Conservation (phyloP, 495 filamentous ascomycete genomes). For the Paragyromitra xinjiangensis region DNA sequence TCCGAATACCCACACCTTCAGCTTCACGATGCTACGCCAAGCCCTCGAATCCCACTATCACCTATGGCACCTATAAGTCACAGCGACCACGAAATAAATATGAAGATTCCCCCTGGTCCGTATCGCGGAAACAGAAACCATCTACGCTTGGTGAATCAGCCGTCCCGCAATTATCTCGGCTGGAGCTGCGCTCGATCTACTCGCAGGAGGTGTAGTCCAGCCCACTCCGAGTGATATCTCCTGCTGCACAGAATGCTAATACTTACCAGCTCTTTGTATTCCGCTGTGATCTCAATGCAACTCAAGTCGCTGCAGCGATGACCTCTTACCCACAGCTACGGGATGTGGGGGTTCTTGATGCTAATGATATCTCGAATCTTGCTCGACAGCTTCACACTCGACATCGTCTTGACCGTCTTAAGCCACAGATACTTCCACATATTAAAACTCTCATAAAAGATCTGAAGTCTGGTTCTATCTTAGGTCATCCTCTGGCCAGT, state of each 20-base stretch:
- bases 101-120: background rate
- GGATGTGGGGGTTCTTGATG: conserved; percentile 40
- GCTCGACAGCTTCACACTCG: conserved; percentile 57
- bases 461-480: conserved; percentile 54
- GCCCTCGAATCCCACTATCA: background rate
- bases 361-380: conserved; percentile 55
- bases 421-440: conserved; percentile 42
- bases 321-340: conserved; percentile 52
- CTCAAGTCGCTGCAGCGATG: conserved; percentile 55
- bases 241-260: conserved; percentile 12
- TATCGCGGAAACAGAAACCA: conserved; percentile 30
- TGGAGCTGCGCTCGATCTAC: conserved; percentile 52
- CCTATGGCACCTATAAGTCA: background rate
- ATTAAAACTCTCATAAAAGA: conserved; percentile 58
- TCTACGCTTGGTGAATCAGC: conserved; percentile 28
- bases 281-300: conserved; percentile 55
- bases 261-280: conserved; percentile 56
- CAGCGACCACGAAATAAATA: conserved; percentile 6
- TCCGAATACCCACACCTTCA: background rate
- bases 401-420: conserved; percentile 46
- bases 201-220: conserved; percentile 52
- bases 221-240: conserved; percentile 1
- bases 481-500: conserved; percentile 59
- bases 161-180: conserved; percentile 43
- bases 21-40: conserved; percentile 27